Base-by-base conservation (phyloP, 768 basidiomycete genomes). In the Trametes elegans region DNA sequence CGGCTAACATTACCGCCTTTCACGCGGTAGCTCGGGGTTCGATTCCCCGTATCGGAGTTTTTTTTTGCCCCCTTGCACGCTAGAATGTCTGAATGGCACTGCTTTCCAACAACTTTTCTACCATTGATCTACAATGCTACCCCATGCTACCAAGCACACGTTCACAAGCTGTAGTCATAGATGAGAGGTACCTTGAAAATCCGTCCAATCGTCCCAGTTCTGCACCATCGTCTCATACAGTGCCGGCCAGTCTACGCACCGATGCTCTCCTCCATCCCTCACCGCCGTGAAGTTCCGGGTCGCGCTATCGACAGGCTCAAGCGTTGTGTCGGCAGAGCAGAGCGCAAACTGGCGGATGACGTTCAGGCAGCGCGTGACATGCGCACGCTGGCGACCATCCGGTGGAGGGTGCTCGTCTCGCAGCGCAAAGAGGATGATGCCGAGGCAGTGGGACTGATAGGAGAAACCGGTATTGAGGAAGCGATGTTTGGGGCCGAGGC, bases 21-120 rank as follows among this genome's bases (percentile, higher is more conserved):
- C 64, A 60, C 68, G 67, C 66, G 68, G 63, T 66, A 71, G 70
- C 66, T 65, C 69, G 68, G 69, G 69, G 69, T 70, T 70, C 69
- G 68, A 70, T 66, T 70, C 69, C 69, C 69, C 66, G 69, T 69
- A 64, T 66, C 69, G 61, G 67, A 66, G 54, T 11, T 5, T 32
- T 26, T 42, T 49, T 47, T 47, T 40, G 7, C 3, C n/a, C 24
- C 14, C 4, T 7, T 41, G 13, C 13, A 35, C 34, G 10, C 34
- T 35, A 11, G 9, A 13, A 3, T 35, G 13, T n/a, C 34, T n/a
- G n/a, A 10, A n/a, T 13, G 34, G 34, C 34, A n/a, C 34, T n/a
- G 34, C n/a, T 10, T 11, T 35, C 13, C 34, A n/a, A 35, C 34
- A 35, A 13, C 11, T n/a, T n/a, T n/a, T n/a, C n/a, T n/a, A n/a